Evolutionary conservation across 1,139 yeast species (phyloP).

Genomic region (Hanseniaspora gamundiae): DNA sequence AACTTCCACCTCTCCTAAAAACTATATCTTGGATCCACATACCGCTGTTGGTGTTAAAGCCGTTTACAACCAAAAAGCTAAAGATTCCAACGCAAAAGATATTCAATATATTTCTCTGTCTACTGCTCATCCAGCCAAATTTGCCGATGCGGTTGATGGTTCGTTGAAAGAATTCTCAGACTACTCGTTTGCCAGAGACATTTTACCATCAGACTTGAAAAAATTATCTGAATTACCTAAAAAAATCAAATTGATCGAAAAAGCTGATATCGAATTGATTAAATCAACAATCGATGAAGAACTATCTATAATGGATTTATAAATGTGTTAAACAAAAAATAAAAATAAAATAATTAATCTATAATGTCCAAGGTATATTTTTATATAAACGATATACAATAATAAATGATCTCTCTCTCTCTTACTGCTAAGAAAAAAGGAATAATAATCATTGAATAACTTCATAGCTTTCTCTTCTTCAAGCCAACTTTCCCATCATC

Average conservation of each 20-base stretch:
- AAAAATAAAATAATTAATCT: not conserved
- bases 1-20: slow-evolving; percentile 37
- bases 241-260: slow-evolving; percentile 64
- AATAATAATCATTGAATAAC: not conserved
- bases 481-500: slow-evolving; percentile 39
- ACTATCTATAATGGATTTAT: slow-evolving; percentile 36
- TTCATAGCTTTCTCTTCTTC: slow-evolving; percentile 16
- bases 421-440: slow-evolving; percentile 1
- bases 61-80: slow-evolving; percentile 46
- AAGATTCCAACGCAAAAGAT: slow-evolving; percentile 32
- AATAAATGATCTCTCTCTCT: not conserved
- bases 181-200: slow-evolving; percentile 78
- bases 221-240: slow-evolving; percentile 58
- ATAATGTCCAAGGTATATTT: not conserved
- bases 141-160: slow-evolving; percentile 85
- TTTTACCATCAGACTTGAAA: slow-evolving; percentile 78
- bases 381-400: not conserved
- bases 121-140: slow-evolving; percentile 98
- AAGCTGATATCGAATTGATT: slow-evolving; percentile 59
- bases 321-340: not conserved
- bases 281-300: slow-evolving; percentile 65
- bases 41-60: slow-evolving; percentile 89
- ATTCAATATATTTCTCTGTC: slow-evolving; percentile 66
- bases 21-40: slow-evolving; percentile 90
- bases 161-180: slow-evolving; percentile 56